phyloP scores from a whole-genome alignment of 495 filamentous ascomycete genomes.

The Trichoderma parareesei region DNA sequence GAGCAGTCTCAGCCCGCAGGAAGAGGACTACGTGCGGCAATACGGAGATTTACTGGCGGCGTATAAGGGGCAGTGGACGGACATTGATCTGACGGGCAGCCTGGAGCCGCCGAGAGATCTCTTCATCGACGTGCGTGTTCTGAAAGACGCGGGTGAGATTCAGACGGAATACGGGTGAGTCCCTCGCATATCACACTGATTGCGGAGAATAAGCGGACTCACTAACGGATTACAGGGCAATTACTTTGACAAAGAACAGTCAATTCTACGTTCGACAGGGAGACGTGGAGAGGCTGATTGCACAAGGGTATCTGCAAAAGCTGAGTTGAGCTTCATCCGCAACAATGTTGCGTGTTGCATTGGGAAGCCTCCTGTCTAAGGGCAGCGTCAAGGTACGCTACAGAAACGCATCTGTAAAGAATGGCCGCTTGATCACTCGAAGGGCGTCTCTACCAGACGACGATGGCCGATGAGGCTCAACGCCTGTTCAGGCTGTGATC shows the following conservation, averaged over 20 bases:
- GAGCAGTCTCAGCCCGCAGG: conserved; percentile 89
- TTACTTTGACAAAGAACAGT: conserved; percentile 95
- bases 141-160: conserved; percentile 97
- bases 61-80: conserved; percentile 98
- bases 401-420: not conserved
- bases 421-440: not conserved
- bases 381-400: not conserved
- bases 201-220: not conserved
- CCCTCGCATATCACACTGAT: conserved; percentile 10
- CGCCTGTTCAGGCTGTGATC: not conserved
- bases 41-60: conserved; percentile 89
- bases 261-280: conserved; percentile 96
- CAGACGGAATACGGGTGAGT: conserved; percentile 97
- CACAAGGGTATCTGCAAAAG: conserved; percentile 93
- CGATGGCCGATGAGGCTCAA: not conserved
- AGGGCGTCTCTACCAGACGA: no score
- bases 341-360: not conserved
- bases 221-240: conserved; percentile 50
- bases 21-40: conserved; percentile 90
- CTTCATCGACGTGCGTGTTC: conserved; percentile 93
- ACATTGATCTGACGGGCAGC: conserved; percentile 92
- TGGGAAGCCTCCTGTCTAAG: not conserved
- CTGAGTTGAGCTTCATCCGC: conserved; percentile 55
- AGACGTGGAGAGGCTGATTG: conserved; percentile 90
- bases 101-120: conserved; percentile 91